Evolutionary conservation across 768 basidiomycete species (phyloP).

Genomic region (Tricholoma furcatifolium): DNA sequence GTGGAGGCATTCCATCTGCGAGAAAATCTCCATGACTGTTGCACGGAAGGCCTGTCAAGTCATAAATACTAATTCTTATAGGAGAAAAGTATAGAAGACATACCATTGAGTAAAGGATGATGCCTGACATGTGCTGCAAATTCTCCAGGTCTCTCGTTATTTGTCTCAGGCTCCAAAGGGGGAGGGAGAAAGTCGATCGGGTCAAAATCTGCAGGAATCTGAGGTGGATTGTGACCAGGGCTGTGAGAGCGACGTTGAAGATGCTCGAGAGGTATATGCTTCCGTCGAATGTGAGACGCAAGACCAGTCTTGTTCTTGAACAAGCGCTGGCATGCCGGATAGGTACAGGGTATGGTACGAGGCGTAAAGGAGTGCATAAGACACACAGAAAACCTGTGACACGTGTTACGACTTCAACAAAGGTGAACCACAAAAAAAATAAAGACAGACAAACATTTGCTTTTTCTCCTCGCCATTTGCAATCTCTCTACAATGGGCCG

Average conservation of each 20-base stretch:
- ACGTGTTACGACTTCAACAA: background rate
- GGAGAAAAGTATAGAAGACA: background rate
- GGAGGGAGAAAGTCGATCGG: too few relatives aligned
- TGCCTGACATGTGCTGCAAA: background rate
- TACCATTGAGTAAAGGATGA: conserved; percentile 4
- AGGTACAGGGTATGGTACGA: background rate
- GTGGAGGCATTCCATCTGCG: background rate
- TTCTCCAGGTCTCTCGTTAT: background rate
- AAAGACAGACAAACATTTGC: background rate
- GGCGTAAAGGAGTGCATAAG: background rate
- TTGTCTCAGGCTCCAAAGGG: too few relatives aligned
- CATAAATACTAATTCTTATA: too few relatives aligned
- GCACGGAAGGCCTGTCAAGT: background rate
- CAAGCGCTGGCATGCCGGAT: background rate
- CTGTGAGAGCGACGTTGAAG: background rate
- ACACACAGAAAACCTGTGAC: background rate
- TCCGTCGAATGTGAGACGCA: background rate
- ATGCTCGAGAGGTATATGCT: background rate
- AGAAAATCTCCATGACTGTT: background rate
- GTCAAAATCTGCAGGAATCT: background rate
- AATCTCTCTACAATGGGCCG: background rate
- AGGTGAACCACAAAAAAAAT: background rate
- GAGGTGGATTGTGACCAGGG: background rate
- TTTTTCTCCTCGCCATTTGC: background rate
- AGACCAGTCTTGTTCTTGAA: background rate